These are phyloP conservation scores for Candida fluviatilis DNA, from an alignment of 805 yeast genomes.

Conservation along the genomic window DNA sequence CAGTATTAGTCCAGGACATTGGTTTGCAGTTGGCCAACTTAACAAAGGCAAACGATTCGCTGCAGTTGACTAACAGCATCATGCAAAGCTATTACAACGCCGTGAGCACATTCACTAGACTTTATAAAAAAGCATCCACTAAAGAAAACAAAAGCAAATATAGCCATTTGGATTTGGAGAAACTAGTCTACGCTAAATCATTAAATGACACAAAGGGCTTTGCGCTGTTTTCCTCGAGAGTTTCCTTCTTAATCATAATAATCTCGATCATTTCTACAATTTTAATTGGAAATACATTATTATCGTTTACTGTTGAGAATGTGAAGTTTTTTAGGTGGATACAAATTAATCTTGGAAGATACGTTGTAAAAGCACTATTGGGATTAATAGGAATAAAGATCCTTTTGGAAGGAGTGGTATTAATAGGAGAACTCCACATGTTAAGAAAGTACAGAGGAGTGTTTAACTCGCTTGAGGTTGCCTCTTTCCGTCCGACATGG, in stretches of 20 bases:
- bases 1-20: conserved; percentile 47
- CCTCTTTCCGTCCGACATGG: not conserved
- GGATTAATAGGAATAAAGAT: not conserved
- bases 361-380: not conserved
- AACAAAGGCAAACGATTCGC: conserved; percentile 37
- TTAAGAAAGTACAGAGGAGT: not conserved
- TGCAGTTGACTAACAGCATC: conserved; percentile 36
- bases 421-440: not conserved
- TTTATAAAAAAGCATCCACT: conserved; percentile 10
- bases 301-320: not conserved
- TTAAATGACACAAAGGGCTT: conserved; percentile 10
- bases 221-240: conserved; percentile 5
- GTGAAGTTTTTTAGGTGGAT: conserved; percentile 1
- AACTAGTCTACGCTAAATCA: conserved; percentile 10
- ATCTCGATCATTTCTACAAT: conserved; percentile 7
- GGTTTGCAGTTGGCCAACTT: conserved; percentile 42
- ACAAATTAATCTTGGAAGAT: conserved; percentile 1
- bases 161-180: conserved; percentile 9
- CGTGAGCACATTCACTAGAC: conserved; percentile 10
- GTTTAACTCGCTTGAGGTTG: not conserved
- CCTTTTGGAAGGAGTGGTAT: not conserved
- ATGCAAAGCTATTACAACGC: conserved; percentile 34
- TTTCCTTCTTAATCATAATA: conserved; percentile 9
- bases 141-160: conserved; percentile 8
- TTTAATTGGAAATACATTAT: conserved; percentile 1